Evolutionary conservation across 1,139 yeast genomes (phyloP).

Genomic region (Zygosaccharomyces pseudobailii): DNA sequence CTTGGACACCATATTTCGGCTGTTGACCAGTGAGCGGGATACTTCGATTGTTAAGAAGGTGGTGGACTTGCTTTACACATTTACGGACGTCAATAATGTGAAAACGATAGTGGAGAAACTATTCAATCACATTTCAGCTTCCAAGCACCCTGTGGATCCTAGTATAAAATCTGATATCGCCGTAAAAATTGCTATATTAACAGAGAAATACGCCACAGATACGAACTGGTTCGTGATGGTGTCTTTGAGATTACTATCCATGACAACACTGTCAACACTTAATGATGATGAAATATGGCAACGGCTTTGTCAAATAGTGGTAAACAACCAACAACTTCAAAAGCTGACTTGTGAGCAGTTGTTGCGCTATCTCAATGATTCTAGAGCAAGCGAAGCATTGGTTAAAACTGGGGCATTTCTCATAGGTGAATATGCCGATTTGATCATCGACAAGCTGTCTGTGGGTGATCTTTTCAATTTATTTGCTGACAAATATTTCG

Average conservation of each 20-base stretch:
- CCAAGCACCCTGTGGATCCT: slow-evolving; percentile 48
- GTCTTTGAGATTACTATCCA: slow-evolving; percentile 62
- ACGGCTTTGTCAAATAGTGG: slow-evolving; percentile 77
- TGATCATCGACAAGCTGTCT: slow-evolving; percentile 40
- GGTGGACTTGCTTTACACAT: slow-evolving; percentile 68
- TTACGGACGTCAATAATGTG: slow-evolving; percentile 58
- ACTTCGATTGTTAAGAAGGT: slow-evolving; percentile 75
- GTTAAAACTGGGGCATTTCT: slow-evolving; percentile 72
- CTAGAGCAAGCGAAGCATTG: slow-evolving; percentile 55
- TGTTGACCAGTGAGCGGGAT: slow-evolving; percentile 47
- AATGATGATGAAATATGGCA: slow-evolving; percentile 80
- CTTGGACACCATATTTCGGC: slow-evolving; percentile 39
- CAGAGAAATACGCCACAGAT: slow-evolving; percentile 76
- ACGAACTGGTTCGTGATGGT: slow-evolving; percentile 82
- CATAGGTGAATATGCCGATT: slow-evolving; percentile 74
- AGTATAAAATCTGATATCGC: slow-evolving; percentile 66
- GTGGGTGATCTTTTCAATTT: slow-evolving; percentile 59
- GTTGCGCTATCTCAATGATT: slow-evolving; percentile 39
- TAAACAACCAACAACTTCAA: slow-evolving; percentile 74
- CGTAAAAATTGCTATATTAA: slow-evolving; percentile 72
- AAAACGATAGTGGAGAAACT: slow-evolving; percentile 59
- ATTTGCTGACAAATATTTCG: slow-evolving; percentile 59
- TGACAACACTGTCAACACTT: slow-evolving; percentile 58
- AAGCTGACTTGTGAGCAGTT: slow-evolving; percentile 55
- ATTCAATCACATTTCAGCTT: slow-evolving; percentile 53